Evolutionary conservation across 331 rosid species (phyloP).

Genomic region (Rhamnella rubrinervis): DNA sequence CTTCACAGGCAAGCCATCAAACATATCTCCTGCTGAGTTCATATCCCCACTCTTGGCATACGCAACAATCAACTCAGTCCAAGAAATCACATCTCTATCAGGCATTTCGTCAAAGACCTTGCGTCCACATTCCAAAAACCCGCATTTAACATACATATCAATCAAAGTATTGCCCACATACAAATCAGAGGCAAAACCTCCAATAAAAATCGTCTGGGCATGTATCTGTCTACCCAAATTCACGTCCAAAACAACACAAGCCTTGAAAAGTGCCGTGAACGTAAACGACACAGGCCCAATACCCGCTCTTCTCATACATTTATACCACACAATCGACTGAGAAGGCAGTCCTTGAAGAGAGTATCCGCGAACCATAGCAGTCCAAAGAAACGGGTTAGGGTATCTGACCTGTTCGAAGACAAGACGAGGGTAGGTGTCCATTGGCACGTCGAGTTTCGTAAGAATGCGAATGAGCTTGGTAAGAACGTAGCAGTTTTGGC

Average conservation of each 20-base stretch:
- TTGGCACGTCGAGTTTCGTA: slow-evolving; percentile 24
- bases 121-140: slow-evolving; percentile 37
- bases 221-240: slow-evolving; percentile 39
- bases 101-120: slow-evolving; percentile 53
- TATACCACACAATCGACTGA: slow-evolving; percentile 24
- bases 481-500: slow-evolving; percentile 33
- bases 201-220: slow-evolving; percentile 44
- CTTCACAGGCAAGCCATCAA: slow-evolving; percentile 28
- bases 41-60: slow-evolving; percentile 37
- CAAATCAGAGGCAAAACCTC: slow-evolving; percentile 45
- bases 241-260: slow-evolving; percentile 21
- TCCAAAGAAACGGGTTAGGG: slow-evolving; percentile 53
- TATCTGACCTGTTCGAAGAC: slow-evolving; percentile 30
- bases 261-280: slow-evolving; percentile 45
- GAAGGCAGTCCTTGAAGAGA: slow-evolving; percentile 24
- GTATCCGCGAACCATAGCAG: slow-evolving; percentile 46
- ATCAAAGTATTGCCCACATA: slow-evolving; percentile 51
- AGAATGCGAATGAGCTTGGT: slow-evolving; percentile 45
- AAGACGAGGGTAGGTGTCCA: slow-evolving; percentile 28
- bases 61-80: slow-evolving; percentile 45
- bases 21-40: slow-evolving; percentile 34
- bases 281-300: slow-evolving; percentile 39
- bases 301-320: slow-evolving; percentile 31
- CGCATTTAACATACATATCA: slow-evolving; percentile 46
- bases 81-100: slow-evolving; percentile 42